Evolutionary conservation across 305 asterid species (phyloP).

Genomic region (Fraxinus ornus): DNA sequence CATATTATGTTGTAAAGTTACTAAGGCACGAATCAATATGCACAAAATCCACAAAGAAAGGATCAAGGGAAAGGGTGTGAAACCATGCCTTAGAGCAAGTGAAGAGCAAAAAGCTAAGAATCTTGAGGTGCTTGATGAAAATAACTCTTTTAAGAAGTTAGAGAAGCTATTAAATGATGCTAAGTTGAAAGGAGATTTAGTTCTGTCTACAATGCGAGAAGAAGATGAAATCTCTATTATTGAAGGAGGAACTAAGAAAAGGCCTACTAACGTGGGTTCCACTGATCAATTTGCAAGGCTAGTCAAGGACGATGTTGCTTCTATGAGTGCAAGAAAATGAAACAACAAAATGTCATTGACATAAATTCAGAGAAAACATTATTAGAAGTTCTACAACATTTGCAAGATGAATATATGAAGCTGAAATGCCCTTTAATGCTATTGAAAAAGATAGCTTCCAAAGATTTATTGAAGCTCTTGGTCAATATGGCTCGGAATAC

Average conservation of each 20-base stretch:
- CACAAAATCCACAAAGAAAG: neutral
- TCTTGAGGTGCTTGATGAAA: neutral
- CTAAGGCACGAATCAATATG: neutral
- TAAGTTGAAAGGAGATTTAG: neutral
- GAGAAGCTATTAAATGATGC: neutral
- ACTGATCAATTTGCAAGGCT: neutral
- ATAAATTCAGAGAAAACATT: neutral
- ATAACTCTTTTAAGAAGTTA: neutral
- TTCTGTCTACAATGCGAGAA: neutral
- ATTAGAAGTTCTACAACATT: neutral
- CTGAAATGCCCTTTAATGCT: neutral
- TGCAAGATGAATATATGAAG: neutral
- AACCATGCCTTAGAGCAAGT: neutral
- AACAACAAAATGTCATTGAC: neutral
- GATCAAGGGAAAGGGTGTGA: neutral
- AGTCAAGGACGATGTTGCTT: neutral
- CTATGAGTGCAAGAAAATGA: neutral
- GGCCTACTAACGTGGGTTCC: neutral
- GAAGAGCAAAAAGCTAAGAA: neutral
- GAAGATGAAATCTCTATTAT: neutral
- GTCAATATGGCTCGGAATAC: neutral
- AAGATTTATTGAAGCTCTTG: neutral
- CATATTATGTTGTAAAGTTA: neutral
- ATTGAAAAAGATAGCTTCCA: neutral
- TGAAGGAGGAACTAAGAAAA: neutral